Percentiles rank a stretch among this genome's conserved stretches.
Evolutionary conservation across 176 grass and related monocot species (phyloP).

Genomic region (Aegilops sharonensis): DNA sequence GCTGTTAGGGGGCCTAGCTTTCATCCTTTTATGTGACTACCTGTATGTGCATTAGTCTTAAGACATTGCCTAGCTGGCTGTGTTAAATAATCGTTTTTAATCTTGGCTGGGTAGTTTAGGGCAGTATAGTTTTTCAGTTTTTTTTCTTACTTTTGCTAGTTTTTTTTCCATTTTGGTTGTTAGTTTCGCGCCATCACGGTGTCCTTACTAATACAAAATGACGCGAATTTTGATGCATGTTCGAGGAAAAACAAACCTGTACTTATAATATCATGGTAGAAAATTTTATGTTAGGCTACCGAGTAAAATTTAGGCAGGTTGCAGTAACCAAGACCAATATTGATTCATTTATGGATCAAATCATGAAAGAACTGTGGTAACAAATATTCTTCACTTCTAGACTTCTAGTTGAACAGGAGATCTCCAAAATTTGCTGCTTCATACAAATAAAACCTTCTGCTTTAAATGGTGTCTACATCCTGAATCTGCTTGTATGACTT

Average conservation of each 20-base stretch:
- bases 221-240: no score
- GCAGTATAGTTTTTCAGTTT: no score
- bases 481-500: constrained; percentile 7
- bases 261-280: not conserved
- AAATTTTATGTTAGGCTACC: not conserved
- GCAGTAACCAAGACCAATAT: constrained; percentile 6
- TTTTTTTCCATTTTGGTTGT: no score
- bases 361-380: not conserved
- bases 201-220: no score
- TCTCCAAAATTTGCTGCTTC: not conserved
- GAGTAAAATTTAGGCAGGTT: not conserved
- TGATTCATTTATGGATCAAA: constrained; percentile 14
- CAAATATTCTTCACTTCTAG: not conserved
- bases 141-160: no score
- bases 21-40: not conserved
- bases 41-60: not conserved
- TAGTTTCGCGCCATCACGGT: no score
- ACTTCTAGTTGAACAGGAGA: constrained; percentile 12
- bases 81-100: not conserved
- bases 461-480: not conserved
- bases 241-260: no score
- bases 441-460: not conserved
- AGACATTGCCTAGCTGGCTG: not conserved
- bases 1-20: not conserved
- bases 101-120: not conserved